Base-by-base conservation (phyloP, 345 rosid genomes). In the Pelargonium nanum region DNA sequence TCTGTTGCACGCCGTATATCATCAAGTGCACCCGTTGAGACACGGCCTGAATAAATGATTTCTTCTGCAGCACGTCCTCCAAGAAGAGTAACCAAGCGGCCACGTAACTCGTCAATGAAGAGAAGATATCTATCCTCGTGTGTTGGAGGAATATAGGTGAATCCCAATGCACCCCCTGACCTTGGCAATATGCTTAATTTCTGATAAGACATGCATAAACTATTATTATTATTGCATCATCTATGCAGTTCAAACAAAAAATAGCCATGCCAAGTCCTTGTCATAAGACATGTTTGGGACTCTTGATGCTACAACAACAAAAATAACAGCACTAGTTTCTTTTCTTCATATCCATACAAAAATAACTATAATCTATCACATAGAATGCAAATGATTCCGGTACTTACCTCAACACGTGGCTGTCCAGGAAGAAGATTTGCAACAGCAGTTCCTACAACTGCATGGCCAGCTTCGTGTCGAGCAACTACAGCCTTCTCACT, bases 31-130 rank as follows among this genome's bases (percentile, higher is more conserved):
- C 97, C 96, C 0, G 97, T 94, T 55, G 94, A 84, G 67, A 90
- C 76, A 65, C 95, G 89, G 32, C 99, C 97, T 5, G 96, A 83
- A 73, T 90, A 94, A 1, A 83, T 80, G 66, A 90, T 75, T 70
- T 90, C 90, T 82, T 94, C 97, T 30, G 99, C 99, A 59, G 99
- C 99, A 60, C 97, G 95, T 24, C 99, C 99, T 67, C 96, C 97
- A 26, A 94, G 87, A 66, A 94, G 97, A 28, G 96, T 94, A 55
- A 88, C 99, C 81, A 94, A 75, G 55, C 93, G 95, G 20, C 99
- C 99, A 60, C 78, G 88, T 44, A 94, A 70, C 65, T 94, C 99
- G 63, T 94, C 99, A 70, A 90, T 83, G 73, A 87, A 90, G 61
- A 94, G 92, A 55, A 94, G 75, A 81, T 90, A 86, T 68, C 96